Evolutionary conservation across 176 grass and related monocot species (phyloP).

Genomic region (Phragmites australis): DNA sequence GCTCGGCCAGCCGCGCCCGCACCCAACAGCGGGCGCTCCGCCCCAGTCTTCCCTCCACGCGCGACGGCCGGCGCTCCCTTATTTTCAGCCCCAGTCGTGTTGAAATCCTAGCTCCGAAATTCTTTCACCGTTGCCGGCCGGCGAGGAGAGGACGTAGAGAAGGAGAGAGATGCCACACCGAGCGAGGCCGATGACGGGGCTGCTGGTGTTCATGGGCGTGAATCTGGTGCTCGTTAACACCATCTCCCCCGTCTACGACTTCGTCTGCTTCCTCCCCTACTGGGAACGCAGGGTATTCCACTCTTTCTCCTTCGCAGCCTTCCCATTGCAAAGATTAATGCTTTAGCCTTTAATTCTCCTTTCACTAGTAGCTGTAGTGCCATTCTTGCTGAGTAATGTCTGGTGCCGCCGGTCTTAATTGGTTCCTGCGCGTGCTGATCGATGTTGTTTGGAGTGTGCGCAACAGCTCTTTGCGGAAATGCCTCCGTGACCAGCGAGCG

Average conservation of each 20-base stretch:
- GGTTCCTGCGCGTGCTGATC: not conserved
- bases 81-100: too few species aligned
- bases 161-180: conserved; percentile 66
- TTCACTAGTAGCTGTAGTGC: not conserved
- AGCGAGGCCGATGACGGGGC: conserved; percentile 66
- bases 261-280: conserved; percentile 83
- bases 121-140: too few species aligned
- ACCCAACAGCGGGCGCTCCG: not conserved
- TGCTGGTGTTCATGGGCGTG: conserved; percentile 75
- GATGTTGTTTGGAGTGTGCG: not conserved
- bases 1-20: not conserved
- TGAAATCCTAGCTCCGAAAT: too few species aligned
- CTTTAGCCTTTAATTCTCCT: not conserved
- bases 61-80: not conserved
- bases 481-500: not conserved
- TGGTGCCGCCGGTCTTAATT: not conserved
- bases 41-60: not conserved
- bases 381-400: too few species aligned
- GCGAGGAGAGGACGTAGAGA: not conserved
- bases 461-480: conserved; percentile 41
- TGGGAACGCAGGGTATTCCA: conserved; percentile 80
- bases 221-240: conserved; percentile 78
- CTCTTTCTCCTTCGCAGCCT: not conserved
- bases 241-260: conserved; percentile 82
- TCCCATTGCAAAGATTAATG: not conserved